phyloP scores from a whole-genome alignment of 352 stramenopile genomes.

The Pythium rishiriense region DNA sequence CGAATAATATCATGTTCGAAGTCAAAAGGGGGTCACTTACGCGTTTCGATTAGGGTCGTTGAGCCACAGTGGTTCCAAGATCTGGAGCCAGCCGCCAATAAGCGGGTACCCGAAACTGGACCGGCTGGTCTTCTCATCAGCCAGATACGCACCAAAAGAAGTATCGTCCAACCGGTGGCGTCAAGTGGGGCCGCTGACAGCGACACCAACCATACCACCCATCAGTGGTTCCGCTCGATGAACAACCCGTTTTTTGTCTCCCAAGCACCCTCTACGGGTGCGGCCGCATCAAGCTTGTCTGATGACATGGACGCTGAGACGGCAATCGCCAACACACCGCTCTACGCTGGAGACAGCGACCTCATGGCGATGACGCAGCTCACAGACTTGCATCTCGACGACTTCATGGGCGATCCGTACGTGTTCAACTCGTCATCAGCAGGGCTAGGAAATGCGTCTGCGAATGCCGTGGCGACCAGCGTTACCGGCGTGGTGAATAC shows the following conservation, averaged over 20 bases:
- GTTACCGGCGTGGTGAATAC: background rate
- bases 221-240: constrained; percentile 58
- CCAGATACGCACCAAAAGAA: background rate
- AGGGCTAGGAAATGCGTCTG: background rate
- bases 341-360: constrained; percentile 51
- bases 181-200: constrained; percentile 3
- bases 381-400: constrained; percentile 66
- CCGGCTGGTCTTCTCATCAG: background rate
- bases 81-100: background rate
- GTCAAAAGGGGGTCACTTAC: too few relatives aligned
- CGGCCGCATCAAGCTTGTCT: background rate
- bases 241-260: constrained; percentile 55
- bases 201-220: constrained; percentile 10
- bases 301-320: constrained; percentile 70
- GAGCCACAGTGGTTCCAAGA: constrained; percentile 17
- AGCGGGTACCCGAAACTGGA: background rate
- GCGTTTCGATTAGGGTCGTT: background rate
- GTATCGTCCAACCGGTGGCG: constrained; percentile 17
- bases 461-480: background rate
- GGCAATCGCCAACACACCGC: constrained; percentile 61
- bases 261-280: background rate
- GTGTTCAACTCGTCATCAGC: constrained; percentile 10
- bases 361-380: constrained; percentile 57
- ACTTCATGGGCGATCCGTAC: constrained; percentile 53
- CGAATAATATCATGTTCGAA: background rate